phyloP scores from a whole-genome alignment of 2,329 filamentous ascomycete genomes.

The Cladosporium halotolerans region DNA sequence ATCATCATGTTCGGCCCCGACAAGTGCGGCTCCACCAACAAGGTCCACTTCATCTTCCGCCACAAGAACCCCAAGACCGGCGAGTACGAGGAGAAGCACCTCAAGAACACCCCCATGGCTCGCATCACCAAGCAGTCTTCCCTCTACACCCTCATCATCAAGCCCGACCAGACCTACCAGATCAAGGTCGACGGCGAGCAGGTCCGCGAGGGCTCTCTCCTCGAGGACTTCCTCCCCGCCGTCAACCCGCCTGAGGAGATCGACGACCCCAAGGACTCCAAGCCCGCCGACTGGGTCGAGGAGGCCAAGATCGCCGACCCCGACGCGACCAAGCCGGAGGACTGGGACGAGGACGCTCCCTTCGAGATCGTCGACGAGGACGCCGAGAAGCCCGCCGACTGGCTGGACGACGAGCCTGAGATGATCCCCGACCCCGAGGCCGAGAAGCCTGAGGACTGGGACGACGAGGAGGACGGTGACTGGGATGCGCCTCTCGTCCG shows the following conservation, averaged over 20 bases:
- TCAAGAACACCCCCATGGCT: slow-evolving; percentile 74
- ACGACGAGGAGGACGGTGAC: slow-evolving; percentile 98
- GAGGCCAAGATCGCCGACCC: slow-evolving; percentile 86
- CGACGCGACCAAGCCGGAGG: slow-evolving; percentile 90
- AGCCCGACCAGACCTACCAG: slow-evolving; percentile 91
- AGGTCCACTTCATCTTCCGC: slow-evolving; percentile 96
- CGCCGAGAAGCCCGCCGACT: slow-evolving; percentile 86
- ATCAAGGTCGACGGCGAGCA: slow-evolving; percentile 87
- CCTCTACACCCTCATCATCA: slow-evolving; percentile 94
- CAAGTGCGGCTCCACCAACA: slow-evolving; percentile 99
- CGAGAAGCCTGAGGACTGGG: slow-evolving; percentile 97
- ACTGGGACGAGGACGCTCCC: slow-evolving; percentile 98
- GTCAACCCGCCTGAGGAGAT: slow-evolving; percentile 95
- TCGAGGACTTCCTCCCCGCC: slow-evolving; percentile 88
- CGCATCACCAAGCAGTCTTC: slow-evolving; percentile 86
- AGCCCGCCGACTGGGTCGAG: slow-evolving; percentile 95
- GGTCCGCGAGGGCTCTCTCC: slow-evolving; percentile 80
- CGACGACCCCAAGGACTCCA: slow-evolving; percentile 85
- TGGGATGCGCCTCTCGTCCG: slow-evolving; percentile 84
- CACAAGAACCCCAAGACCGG: slow-evolving; percentile 99
- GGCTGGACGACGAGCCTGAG: slow-evolving; percentile 83
- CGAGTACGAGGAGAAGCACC: slow-evolving; percentile 99
- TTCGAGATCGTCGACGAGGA: slow-evolving; percentile 94
- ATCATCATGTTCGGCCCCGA: slow-evolving; percentile 99
- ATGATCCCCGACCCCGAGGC: slow-evolving; percentile 88